Base-by-base conservation (phyloP, 805 yeast species). In the Tetrapisispora iriomotensis region DNA sequence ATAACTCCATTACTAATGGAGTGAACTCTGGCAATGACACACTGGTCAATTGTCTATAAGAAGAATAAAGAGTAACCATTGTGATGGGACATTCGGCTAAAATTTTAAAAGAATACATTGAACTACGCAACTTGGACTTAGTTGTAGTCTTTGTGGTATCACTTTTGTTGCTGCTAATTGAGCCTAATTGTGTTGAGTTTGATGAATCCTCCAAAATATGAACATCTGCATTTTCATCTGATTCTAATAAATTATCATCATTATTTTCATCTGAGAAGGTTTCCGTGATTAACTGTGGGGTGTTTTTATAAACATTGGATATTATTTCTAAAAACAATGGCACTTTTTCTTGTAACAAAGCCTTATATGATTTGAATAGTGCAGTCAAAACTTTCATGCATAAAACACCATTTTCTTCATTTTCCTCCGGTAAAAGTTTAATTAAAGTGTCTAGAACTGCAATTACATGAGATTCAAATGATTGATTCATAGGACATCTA, bases 31-130 rank as follows among this genome's bases (percentile, higher is more conserved):
- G 84, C 24, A 92, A 67, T 3, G 90, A 76, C 0, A 82, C 65
- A 34, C 75, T 74, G 1, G 82, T 83, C 38, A 86, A 62, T 26
- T 75, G 76, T 55, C 87, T 85, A 64, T 88, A 87, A 0, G 95
- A 78, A 1, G 95, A 83, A 51, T 85, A 86, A 38, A 94, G 67
- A 7, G 95, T 77, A 3, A 92, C 98, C 79, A 92, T 82, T 4
- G 95, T 87, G 29, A 92, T 90, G 8, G 99, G 99, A 56, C 97
- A 88, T 59, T 92, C 99, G 0, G 95, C 84, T 43, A 92, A 71
- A 12, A 90, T 85, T 56, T 87, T 88, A 70, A 92, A 90, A 1
- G 96, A 87, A 47, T 60, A 70, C 72, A 84, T 73, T 4, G 95
- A 81, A 45, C 72, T 74, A 32, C 72, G 71, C 39, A 87, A 66